Evolutionary conservation across 257 asterid species (phyloP), one percentile per base, ranked within the genome.

Genomic region (Lavandula angustifolia): DNA sequence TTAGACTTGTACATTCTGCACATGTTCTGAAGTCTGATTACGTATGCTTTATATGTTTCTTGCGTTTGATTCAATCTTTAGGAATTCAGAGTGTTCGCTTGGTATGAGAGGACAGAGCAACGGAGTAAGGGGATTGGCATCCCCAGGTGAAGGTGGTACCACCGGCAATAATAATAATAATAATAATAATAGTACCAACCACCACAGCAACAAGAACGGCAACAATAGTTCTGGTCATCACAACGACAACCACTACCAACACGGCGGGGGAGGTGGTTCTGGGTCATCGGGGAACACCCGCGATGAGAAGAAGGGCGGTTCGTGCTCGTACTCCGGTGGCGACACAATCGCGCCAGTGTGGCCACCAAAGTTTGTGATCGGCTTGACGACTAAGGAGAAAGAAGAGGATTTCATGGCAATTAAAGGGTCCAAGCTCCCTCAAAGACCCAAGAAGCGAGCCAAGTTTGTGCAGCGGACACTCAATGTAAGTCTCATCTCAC

Each of bases 371-470:
- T 91, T 91, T 57, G 91, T 72, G 84, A 84, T 91, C 51, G 88
- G 81, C 38, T 76, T 91, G 67, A 91, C 96, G 1, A 91, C 85
- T 62, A 91, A 91, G 81, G 98, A 91, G 81, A 91, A 91, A 69
- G 98, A 91, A 71, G 98, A 91, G 75, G 98, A 91, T 69, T 91
- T 88, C 64, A 48, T 87, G 91, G 91, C 89, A 17, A 81, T 91
- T 56, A 91, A 88, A 79, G 98, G 96, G 34, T 91, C 98, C 60
- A 91, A 86, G 71, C 94, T 86, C 1, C 98, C 98, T 63, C 98
- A 91, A 58, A 82, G 98, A 71, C 98, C 98, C 60, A 91, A 91
- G 82, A 91, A 91, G 66, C 72, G 98, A 64, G 95, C 96, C 18
- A 91, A 91, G 67, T 66, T 80, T 49, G 82, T 91, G 68, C 98